Percentiles rank a stretch among this genome's conserved stretches.
phyloP scores from a whole-genome alignment of 352 stramenopile genomes.

The Globisporangium cystogenes region DNA sequence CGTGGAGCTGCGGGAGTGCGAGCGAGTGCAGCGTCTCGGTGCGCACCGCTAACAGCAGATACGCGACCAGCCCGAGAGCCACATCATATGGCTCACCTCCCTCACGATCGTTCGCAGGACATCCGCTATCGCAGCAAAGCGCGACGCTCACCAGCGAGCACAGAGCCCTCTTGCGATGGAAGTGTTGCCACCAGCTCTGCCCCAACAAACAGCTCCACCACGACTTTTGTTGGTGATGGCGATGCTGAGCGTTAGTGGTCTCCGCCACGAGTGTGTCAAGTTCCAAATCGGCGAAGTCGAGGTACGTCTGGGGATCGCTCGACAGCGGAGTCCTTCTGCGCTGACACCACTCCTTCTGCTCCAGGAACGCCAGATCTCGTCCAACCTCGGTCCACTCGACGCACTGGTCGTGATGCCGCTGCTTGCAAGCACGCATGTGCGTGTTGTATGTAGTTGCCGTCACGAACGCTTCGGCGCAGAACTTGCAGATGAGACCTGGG shows the following conservation, averaged over 20 bases:
- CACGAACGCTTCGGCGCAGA: slow-evolving; percentile 9
- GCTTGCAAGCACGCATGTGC: slow-evolving; percentile 2
- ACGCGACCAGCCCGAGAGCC: slow-evolving; percentile 6
- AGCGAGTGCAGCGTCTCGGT: slow-evolving; percentile 5
- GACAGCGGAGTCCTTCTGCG: not conserved
- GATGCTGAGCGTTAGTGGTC: not conserved
- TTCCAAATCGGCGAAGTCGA: not conserved
- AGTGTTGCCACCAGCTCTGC: not conserved
- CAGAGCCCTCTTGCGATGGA: not conserved
- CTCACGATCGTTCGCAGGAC: not conserved
- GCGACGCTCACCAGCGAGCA: not conserved
- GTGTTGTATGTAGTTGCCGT: slow-evolving; percentile 2
- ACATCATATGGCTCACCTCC: not conserved
- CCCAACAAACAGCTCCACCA: not conserved
- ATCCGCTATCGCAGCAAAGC: not conserved
- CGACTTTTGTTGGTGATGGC: not conserved
- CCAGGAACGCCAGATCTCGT: slow-evolving; percentile 6
- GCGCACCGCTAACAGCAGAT: not conserved
- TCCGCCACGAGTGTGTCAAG: not conserved
- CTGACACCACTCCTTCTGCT: not conserved
- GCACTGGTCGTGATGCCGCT: not conserved
- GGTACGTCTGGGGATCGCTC: not conserved
- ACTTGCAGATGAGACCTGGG: slow-evolving; percentile 5
- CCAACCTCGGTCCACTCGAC: slow-evolving; percentile 9
- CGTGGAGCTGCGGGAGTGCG: slow-evolving; percentile 1